Evolutionary conservation across 1,139 yeast species (phyloP), one percentile per base, ranked within the genome.

Genomic region (Arxiozyma slooffiae): DNA sequence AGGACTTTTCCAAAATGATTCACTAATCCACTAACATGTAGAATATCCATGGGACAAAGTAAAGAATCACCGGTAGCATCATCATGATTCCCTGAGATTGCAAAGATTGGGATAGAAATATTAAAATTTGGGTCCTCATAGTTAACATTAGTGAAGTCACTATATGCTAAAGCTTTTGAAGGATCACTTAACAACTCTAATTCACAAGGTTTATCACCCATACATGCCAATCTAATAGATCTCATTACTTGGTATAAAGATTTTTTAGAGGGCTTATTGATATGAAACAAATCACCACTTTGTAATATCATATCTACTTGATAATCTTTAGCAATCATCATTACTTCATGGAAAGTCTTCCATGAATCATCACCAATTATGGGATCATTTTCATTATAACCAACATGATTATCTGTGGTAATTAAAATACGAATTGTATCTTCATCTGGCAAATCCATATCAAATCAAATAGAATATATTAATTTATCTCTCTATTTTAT

Each of bases 341-440:
- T 79, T 53, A 88, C 81, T 67, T 92, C 98, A 51, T 85, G 80
- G 62, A 92, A 92, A 0, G 96, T 86, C 50, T 69, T 75, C 83
- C 95, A 85, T 1, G 96, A 80, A 64, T 92, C 99, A 59, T 86
- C 85, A 1, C 97, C 96, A 30, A 95, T 75, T 11, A 92, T 81
- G 0, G 96, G 92, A 64, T 92, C 98, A 44, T 78, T 78, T 63
- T 92, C 98, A 53, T 81, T 81, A 64, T 82, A 90, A 1, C 99
- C 99, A 34, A 92, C 96, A 73, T 92, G 99, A 64, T 92, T 92
- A 62, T 92, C 99, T 1, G 98, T 89, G 1, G 98, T 89, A 21
- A 92, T 69, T 39, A 92, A 77, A 22, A 92, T 78, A 43, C 87
- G 70, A 18, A 90, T 79, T 0, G 96, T 87, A 64, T 84, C 77